A percentile compares a stretch with the other conserved stretches of the same genome.
Conservation (phyloP, 305 asterid genomes). For the Fraxinus sp. region DNA sequence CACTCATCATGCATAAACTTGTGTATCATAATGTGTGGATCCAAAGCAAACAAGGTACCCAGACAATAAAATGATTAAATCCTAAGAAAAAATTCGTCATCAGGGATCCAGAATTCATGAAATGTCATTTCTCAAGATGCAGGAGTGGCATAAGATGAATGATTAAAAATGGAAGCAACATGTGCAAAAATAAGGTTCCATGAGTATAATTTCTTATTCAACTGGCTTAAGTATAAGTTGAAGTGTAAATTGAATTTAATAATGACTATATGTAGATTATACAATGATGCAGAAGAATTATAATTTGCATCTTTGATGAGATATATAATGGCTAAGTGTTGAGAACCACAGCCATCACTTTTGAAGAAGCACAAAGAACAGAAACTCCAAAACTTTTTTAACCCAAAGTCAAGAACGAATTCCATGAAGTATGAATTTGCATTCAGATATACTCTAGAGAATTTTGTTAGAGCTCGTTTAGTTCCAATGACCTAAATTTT, state of each 20-base stretch:
- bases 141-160: not conserved
- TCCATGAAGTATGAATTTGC: not conserved
- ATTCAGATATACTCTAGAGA: not conserved
- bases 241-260: not conserved
- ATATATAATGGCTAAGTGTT: not conserved
- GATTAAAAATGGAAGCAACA: not conserved
- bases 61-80: not conserved
- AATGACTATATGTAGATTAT: not conserved
- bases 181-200: not conserved
- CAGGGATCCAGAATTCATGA: not conserved
- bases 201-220: not conserved
- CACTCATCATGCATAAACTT: not conserved
- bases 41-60: not conserved
- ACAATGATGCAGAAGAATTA: not conserved
- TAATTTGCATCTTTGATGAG: not conserved
- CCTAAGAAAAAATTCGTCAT: not conserved
- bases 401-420: not conserved
- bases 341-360: not conserved
- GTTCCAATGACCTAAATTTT: not conserved
- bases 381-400: not conserved
- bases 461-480: not conserved
- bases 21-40: not conserved
- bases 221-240: not conserved
- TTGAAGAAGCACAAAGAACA: not conserved
- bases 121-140: not conserved